A percentile compares a stretch with the other conserved stretches of the same genome.
Evolutionary conservation across 2,329 filamentous ascomycete genomes (phyloP).

Genomic region (Pezicula neosporulosa): DNA sequence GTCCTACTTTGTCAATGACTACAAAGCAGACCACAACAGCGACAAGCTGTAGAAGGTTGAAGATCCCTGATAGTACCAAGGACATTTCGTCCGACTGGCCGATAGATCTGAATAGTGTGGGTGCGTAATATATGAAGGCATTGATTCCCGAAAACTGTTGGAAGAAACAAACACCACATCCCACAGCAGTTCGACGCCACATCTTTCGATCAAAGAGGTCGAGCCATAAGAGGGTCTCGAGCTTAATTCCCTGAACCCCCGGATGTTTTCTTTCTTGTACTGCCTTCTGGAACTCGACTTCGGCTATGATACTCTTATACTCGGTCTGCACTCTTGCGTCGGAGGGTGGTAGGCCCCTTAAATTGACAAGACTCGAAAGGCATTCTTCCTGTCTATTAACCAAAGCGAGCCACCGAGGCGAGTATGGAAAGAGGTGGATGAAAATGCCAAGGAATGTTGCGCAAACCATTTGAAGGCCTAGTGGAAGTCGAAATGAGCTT

Average conservation of each 20-base stretch:
- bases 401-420: slow-evolving; percentile 31
- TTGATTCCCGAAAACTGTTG: slow-evolving; percentile 52
- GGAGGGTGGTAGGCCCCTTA: slow-evolving; percentile 43
- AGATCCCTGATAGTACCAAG: neutral
- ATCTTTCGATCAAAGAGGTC: slow-evolving; percentile 48
- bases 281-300: slow-evolving; percentile 24
- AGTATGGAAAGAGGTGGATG: slow-evolving; percentile 44
- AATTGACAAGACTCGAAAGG: slow-evolving; percentile 41
- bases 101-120: slow-evolving; percentile 52
- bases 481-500: slow-evolving; percentile 28
- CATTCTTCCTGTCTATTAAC: slow-evolving; percentile 45
- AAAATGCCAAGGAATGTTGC: slow-evolving; percentile 31
- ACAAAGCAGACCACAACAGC: slow-evolving; percentile 42
- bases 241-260: slow-evolving; percentile 32
- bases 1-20: slow-evolving; percentile 43
- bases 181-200: slow-evolving; percentile 46
- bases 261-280: slow-evolving; percentile 37
- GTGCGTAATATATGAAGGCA: slow-evolving; percentile 59
- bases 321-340: slow-evolving; percentile 49
- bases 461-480: slow-evolving; percentile 21
- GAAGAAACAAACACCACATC: slow-evolving; percentile 51
- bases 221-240: slow-evolving; percentile 43
- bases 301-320: slow-evolving; percentile 42
- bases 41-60: slow-evolving; percentile 47
- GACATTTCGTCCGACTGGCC: slow-evolving; percentile 18